phyloP scores from a whole-genome alignment of 129 eudicot species.

The Solidago caesia region DNA sequence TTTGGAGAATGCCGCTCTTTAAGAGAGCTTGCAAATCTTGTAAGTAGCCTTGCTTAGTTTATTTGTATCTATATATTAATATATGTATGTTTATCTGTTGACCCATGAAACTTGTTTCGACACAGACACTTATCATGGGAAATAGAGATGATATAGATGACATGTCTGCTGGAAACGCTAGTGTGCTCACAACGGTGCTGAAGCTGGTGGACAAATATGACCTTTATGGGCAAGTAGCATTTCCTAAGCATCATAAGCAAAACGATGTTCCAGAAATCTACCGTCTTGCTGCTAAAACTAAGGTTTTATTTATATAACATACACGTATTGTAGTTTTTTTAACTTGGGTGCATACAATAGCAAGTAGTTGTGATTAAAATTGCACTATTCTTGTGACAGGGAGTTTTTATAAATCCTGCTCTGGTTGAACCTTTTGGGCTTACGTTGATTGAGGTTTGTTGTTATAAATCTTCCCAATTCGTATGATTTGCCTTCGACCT shows the following conservation, averaged over 20 bases:
- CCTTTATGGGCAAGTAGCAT: conserved; percentile 91
- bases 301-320: conserved; percentile 35
- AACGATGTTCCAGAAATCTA: conserved; percentile 90
- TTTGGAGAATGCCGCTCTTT: conserved; percentile 93
- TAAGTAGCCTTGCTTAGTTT: conserved; percentile 36
- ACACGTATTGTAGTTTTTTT: background rate
- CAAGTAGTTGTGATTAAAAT: background rate
- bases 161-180: conserved; percentile 72
- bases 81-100: conserved; percentile 2
- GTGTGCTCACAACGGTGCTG: conserved; percentile 73
- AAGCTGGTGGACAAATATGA: conserved; percentile 81
- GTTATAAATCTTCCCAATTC: background rate
- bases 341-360: conserved; percentile 17
- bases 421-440: conserved; percentile 94
- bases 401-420: conserved; percentile 94
- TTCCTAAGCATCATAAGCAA: conserved; percentile 94
- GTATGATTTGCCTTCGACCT: background rate
- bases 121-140: conserved; percentile 91
- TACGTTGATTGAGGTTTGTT: conserved; percentile 83
- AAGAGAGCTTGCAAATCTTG: conserved; percentile 92
- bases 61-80: background rate
- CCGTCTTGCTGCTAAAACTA: conserved; percentile 82
- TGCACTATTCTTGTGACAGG: conserved; percentile 43
- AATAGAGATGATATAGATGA: conserved; percentile 91
- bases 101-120: conserved; percentile 1